Evolutionary conservation across 129 eudicot genomes (phyloP).

Genomic region (Chrysanthemum lavandulifolium): DNA sequence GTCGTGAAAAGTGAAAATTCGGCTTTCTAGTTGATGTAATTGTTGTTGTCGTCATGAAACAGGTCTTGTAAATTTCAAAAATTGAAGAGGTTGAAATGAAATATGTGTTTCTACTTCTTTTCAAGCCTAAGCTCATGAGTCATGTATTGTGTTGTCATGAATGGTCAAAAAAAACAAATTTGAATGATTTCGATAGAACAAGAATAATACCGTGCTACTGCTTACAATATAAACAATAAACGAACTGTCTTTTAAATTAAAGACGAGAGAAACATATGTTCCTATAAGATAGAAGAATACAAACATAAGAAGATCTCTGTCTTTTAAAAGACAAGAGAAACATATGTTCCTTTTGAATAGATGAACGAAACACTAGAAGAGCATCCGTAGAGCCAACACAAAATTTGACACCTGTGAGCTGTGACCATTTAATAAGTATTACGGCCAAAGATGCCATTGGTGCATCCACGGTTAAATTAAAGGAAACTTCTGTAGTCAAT

Average conservation of each 20-base stretch:
- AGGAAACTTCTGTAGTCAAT: constrained; percentile 25
- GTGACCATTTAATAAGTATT: background rate
- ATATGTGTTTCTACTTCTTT: background rate
- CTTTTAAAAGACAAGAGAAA: background rate
- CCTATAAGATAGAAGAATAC: background rate
- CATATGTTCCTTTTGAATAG: background rate
- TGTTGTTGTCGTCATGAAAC: background rate
- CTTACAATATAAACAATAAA: background rate
- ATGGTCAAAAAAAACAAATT: background rate
- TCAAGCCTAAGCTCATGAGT: too few species aligned
- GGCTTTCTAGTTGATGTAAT: constrained; percentile 1
- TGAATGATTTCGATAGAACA: constrained; percentile 1
- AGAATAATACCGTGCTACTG: constrained; percentile 15
- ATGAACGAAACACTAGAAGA: background rate
- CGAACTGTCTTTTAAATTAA: background rate
- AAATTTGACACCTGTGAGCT: constrained; percentile 1
- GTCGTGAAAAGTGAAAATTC: background rate
- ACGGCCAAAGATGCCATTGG: background rate
- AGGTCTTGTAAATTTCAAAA: background rate
- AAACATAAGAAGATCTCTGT: background rate
- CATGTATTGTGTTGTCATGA: too few species aligned
- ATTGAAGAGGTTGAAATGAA: background rate
- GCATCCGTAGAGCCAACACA: background rate
- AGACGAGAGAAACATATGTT: background rate
- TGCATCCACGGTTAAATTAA: constrained; percentile 1